A percentile compares a stretch with the other conserved stretches of the same genome.
These are phyloP conservation scores for Sclerospora graminicola DNA, from an alignment of 352 stramenopile species.

Conservation along the genomic window DNA sequence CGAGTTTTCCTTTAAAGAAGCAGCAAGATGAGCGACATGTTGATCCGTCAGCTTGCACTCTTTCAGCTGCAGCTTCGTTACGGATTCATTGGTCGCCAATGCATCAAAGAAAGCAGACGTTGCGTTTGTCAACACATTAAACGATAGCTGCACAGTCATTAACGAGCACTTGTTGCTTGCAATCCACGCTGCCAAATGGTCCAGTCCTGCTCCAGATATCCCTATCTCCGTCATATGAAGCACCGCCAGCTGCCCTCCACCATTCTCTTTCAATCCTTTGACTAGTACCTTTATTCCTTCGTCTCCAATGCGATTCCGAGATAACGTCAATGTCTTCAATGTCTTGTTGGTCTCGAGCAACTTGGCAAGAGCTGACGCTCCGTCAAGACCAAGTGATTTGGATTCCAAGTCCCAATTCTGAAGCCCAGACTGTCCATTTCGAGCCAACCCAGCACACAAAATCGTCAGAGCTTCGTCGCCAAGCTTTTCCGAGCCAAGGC, in stretches of 20 bases:
- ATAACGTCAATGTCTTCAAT: constrained; percentile 42
- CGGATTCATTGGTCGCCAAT: constrained; percentile 44
- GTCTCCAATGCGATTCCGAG: constrained; percentile 49
- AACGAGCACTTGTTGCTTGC: constrained; percentile 34
- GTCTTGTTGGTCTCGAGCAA: constrained; percentile 38
- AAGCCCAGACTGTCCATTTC: constrained; percentile 44
- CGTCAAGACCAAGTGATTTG: constrained; percentile 42
- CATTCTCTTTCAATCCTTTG: constrained; percentile 30
- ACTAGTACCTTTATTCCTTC: constrained; percentile 29
- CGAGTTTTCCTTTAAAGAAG: constrained; percentile 36
- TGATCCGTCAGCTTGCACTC: constrained; percentile 46
- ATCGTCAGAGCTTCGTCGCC: constrained; percentile 37
- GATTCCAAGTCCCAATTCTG: constrained; percentile 62
- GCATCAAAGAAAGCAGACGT: constrained; percentile 42
- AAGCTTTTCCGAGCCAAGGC: constrained; percentile 45
- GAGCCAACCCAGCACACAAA: constrained; percentile 37
- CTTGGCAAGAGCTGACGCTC: constrained; percentile 35
- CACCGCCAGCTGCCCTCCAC: constrained; percentile 17
- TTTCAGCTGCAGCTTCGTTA: constrained; percentile 56
- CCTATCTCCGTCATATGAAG: constrained; percentile 37
- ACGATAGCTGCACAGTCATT: constrained; percentile 52
- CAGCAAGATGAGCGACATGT: constrained; percentile 27
- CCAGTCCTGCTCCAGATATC: constrained; percentile 36
- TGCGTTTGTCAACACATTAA: constrained; percentile 41
- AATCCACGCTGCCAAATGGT: constrained; percentile 36